These are phyloP conservation scores for Closterium sp. DNA, from an alignment of 139 green algal genomes.

Conservation along the genomic window DNA sequence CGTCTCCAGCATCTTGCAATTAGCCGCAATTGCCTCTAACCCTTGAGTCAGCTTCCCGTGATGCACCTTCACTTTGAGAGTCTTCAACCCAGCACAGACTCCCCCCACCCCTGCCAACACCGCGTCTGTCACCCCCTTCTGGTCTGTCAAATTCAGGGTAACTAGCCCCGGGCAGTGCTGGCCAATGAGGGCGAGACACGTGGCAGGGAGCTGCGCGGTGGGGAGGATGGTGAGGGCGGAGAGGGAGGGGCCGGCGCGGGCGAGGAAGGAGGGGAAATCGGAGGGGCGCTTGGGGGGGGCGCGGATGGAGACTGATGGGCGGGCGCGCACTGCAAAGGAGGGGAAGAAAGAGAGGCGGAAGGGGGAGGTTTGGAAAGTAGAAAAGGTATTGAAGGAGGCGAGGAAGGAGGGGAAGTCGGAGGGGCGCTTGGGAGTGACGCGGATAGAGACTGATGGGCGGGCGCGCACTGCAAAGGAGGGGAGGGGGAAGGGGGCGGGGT, in stretches of 20 bases:
- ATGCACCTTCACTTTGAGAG: not conserved
- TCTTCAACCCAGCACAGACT: not conserved
- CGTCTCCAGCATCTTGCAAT: not conserved
- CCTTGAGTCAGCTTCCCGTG: not conserved
- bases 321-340: too few species aligned
- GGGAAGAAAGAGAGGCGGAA: too few species aligned
- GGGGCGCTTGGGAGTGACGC: too few species aligned
- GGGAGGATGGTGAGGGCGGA: not conserved
- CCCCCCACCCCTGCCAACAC: not conserved
- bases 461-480: too few species aligned
- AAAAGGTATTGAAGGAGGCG: too few species aligned
- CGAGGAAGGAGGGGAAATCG: not conserved
- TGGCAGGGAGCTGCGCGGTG: not conserved
- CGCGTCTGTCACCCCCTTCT: not conserved
- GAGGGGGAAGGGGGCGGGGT: too few species aligned
- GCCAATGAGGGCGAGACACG: not conserved
- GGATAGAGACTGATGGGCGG: too few species aligned
- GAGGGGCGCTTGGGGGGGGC: not conserved
- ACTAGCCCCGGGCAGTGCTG: not conserved
- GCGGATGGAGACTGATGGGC: not conserved
- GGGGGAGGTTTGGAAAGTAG: too few species aligned
- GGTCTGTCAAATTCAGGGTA: not conserved
- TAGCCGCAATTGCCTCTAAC: not conserved
- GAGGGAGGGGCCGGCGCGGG: not conserved
- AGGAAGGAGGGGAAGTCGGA: too few species aligned